A percentile compares a stretch with the other conserved stretches of the same genome.
Evolutionary conservation across 176 grass and related monocot genomes (phyloP).

Genomic region (Avena atlantica): DNA sequence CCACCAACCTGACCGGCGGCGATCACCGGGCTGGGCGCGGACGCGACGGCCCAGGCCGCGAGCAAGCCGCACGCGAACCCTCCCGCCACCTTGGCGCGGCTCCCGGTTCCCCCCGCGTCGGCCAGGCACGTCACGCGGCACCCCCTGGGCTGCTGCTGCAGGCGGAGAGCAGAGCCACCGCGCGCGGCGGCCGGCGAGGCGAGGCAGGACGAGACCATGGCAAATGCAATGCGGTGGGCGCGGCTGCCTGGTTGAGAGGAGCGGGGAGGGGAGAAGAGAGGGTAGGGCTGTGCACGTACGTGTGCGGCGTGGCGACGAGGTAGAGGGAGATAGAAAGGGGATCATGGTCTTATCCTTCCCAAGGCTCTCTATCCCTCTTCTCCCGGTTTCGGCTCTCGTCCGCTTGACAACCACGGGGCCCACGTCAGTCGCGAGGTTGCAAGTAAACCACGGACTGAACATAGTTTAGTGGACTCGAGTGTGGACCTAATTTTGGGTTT

Average conservation of each 20-base stretch:
- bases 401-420: slow-evolving; percentile 17
- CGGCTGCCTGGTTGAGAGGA: background rate
- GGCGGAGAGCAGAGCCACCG: background rate
- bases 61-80: slow-evolving; percentile 80
- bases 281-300: slow-evolving; percentile 2
- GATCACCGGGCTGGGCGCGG: slow-evolving; percentile 63
- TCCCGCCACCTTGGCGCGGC: slow-evolving; percentile 42
- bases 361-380: slow-evolving; percentile 35
- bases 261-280: slow-evolving; percentile 23
- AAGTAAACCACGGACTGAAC: background rate
- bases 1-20: slow-evolving; percentile 76
- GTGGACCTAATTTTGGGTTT: background rate
- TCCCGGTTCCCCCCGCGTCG: background rate
- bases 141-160: slow-evolving; percentile 18
- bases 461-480: background rate
- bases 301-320: slow-evolving; percentile 10
- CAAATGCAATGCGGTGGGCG: background rate
- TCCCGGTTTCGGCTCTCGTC: slow-evolving; percentile 40
- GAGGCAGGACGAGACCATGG: slow-evolving; percentile 54
- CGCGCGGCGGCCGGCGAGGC: slow-evolving; percentile 37
- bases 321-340: background rate
- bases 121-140: slow-evolving; percentile 52
- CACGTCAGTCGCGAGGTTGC: background rate
- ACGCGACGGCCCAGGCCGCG: slow-evolving; percentile 73
- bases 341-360: slow-evolving; percentile 41